phyloP scores from a whole-genome alignment of 2,329 filamentous ascomycete genomes.

The Cordyceps fumosorosea region DNA sequence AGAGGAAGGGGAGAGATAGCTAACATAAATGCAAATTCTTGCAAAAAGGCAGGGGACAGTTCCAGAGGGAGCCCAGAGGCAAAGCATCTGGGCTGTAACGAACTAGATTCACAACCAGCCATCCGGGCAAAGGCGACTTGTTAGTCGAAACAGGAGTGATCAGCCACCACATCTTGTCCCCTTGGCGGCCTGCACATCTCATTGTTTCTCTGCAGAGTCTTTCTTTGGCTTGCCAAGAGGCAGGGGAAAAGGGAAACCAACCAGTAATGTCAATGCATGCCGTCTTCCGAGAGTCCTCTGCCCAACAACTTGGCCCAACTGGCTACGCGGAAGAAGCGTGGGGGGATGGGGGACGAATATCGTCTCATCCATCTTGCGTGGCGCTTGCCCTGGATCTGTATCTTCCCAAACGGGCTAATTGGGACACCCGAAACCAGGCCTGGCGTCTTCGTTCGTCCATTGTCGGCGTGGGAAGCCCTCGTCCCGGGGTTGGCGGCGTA shows the following conservation, averaged over 20 bases:
- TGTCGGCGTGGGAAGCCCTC: background rate
- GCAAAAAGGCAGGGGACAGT: background rate
- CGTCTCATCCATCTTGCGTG: conserved; percentile 8
- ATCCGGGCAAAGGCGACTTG: background rate
- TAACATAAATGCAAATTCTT: conserved; percentile 4
- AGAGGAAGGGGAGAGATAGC: conserved; percentile 17
- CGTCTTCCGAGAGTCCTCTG: background rate
- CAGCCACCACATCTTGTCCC: conserved; percentile 3
- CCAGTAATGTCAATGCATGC: background rate
- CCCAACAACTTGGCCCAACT: background rate
- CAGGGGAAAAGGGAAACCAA: background rate
- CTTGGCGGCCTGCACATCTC: conserved; percentile 3
- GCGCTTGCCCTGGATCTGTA: background rate
- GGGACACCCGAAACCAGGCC: conserved; percentile 3
- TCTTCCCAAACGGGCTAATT: conserved; percentile 2
- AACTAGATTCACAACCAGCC: conserved; percentile 3
- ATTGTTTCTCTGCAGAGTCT: background rate
- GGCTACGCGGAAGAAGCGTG: background rate
- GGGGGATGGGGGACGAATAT: background rate
- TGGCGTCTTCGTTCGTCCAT: background rate
- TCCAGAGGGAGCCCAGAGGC: background rate
- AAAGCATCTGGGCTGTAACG: conserved; percentile 1
- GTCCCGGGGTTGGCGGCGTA: background rate
- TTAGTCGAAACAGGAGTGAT: conserved; percentile 12
- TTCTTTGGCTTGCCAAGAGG: background rate